Base-by-base conservation (phyloP, 2,329 filamentous ascomycete species). In the Incumbomyces lentus region DNA sequence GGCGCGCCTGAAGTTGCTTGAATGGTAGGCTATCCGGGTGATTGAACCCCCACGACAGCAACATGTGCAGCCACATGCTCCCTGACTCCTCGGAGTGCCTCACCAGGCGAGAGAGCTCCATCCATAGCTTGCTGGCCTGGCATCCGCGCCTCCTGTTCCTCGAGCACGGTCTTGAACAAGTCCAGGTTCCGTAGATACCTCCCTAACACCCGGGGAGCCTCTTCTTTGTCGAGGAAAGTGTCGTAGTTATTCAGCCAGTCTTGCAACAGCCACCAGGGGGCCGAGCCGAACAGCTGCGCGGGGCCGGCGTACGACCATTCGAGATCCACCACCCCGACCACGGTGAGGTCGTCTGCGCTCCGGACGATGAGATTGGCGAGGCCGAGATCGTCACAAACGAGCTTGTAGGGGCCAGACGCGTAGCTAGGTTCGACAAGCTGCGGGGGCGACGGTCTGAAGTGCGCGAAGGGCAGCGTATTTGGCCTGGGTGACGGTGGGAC, bases 61-160 rank as follows among this genome's bases (percentile, higher is more conserved):
- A 55, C 55, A 65, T 63, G 50, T 64, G 59, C 30, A 64, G 41
- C 62, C 60, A 64, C 59, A 65, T 65, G 19, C 58, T 60, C 19
- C 62, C 61, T 7, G 62, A 64, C 8, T 51, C 36, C 49, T 60
- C 53, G 0, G 60, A 65, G 59, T 59, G 62, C 43, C 58, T 60
- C 14, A 65, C 52, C 16, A 66, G 58, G 33, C 49, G 55, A 3
- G 61, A 65, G 42, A 64, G 53, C 44, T 61, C 58, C 52, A 26
- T 61, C 58, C 52, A 26, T 26, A 8, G 22, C 22, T 8, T 26
- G 22, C 22, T 26, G 22, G 22, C 22, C 22, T 46, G 50, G 53
- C 36, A 57, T 56, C 52, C 54, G 59, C 44, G 44, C 49, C 51
- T 63, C 60, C 56, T 64, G 59, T 46, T 64, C 58, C 46, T 62